phyloP scores from a whole-genome alignment of 768 basidiomycete genomes.

The Lepiota brunneoincarnata region DNA sequence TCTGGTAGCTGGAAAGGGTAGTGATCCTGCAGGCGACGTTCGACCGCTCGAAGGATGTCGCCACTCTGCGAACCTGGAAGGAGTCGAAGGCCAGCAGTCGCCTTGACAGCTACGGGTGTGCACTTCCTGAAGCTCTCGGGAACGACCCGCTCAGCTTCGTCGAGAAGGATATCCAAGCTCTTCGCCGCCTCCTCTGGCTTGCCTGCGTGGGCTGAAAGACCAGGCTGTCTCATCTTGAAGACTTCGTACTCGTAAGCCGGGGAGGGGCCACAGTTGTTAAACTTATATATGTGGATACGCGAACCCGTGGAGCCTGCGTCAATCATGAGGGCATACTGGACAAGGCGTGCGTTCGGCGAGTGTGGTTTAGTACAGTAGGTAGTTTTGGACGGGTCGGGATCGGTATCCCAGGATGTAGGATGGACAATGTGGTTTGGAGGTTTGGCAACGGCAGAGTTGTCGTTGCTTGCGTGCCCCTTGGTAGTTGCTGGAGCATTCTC shows the following conservation, averaged over 20 bases:
- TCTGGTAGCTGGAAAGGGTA: slow-evolving; percentile 65
- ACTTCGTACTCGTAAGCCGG: slow-evolving; percentile 90
- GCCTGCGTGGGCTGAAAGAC: slow-evolving; percentile 63
- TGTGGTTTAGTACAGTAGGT: slow-evolving; percentile 65
- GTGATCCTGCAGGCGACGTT: slow-evolving; percentile 45
- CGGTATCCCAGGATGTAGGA: slow-evolving; percentile 64
- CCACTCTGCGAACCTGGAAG: slow-evolving; percentile 59
- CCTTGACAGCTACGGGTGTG: slow-evolving; percentile 89
- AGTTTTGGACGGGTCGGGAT: slow-evolving; percentile 72
- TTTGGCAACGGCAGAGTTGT: no score
- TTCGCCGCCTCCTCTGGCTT: slow-evolving; percentile 70
- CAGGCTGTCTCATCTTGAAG: slow-evolving; percentile 80
- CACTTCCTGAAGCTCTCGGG: slow-evolving; percentile 67
- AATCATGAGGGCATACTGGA: slow-evolving; percentile 95
- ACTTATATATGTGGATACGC: slow-evolving; percentile 97
- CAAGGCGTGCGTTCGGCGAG: slow-evolving; percentile 48
- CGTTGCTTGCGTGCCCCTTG: slow-evolving; percentile 7
- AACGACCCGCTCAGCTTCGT: slow-evolving; percentile 77
- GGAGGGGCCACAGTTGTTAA: slow-evolving; percentile 81
- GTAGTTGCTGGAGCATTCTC: background rate
- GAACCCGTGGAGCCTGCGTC: slow-evolving; percentile 98
- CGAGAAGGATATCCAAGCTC: slow-evolving; percentile 75
- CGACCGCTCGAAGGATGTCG: slow-evolving; percentile 77
- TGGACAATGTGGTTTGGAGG: slow-evolving; percentile 18
- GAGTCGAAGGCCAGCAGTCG: slow-evolving; percentile 82